Evolutionary conservation across 2,329 filamentous ascomycete species (phyloP).

Genomic region (Fusarium pilosicola): DNA sequence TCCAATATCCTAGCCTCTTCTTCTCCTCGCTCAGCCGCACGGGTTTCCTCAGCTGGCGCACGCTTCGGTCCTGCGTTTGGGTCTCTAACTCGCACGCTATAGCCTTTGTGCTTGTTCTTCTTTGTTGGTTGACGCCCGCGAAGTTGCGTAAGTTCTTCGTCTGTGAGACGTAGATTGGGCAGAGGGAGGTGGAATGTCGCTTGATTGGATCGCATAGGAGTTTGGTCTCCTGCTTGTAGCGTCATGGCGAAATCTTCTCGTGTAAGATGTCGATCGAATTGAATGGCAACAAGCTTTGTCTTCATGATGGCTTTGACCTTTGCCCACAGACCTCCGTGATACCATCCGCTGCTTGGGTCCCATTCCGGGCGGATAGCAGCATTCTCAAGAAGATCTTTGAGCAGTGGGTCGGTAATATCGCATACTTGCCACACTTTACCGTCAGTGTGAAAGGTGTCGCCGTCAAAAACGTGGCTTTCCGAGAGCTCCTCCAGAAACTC

Average conservation of each 20-base stretch:
- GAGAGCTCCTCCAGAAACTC: constrained; percentile 53
- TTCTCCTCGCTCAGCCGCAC: constrained; percentile 36
- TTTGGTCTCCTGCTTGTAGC: constrained; percentile 49
- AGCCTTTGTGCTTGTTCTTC: constrained; percentile 50
- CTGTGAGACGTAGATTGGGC: constrained; percentile 50
- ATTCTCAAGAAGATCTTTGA: constrained; percentile 72
- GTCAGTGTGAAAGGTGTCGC: constrained; percentile 76
- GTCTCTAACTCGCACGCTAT: constrained; percentile 48
- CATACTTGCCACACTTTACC: constrained; percentile 95
- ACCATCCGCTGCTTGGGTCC: constrained; percentile 82
- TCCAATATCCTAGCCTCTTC: constrained; percentile 38
- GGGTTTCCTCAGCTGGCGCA: constrained; percentile 24
- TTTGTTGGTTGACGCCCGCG: constrained; percentile 49
- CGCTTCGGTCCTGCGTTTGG: constrained; percentile 33
- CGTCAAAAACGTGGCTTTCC: constrained; percentile 83
- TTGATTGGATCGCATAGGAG: constrained; percentile 45
- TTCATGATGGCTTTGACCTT: constrained; percentile 91
- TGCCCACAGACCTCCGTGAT: constrained; percentile 79
- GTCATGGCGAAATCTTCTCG: constrained; percentile 51
- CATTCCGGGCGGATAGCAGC: constrained; percentile 67
- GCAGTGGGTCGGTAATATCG: constrained; percentile 84
- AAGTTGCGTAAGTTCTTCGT: constrained; percentile 49
- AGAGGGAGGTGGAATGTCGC: constrained; percentile 49
- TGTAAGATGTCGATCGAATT: constrained; percentile 63
- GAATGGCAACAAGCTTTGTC: constrained; percentile 78